These are phyloP conservation scores for Tubosaeta sp. DNA, from an alignment of 768 basidiomycete genomes.

Conservation along the genomic window DNA sequence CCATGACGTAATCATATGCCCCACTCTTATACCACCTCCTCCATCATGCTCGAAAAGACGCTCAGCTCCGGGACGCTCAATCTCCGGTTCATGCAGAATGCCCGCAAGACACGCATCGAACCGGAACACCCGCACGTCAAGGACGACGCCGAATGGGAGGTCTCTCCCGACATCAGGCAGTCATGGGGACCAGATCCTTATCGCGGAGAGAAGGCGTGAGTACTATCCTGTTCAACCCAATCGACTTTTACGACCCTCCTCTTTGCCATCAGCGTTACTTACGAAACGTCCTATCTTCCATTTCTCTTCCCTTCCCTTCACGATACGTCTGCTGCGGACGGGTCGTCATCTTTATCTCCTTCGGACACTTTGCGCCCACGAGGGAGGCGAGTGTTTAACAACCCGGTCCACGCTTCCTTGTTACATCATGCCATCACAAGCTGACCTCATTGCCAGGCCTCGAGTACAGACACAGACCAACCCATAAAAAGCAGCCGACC, in stretches of 20 bases:
- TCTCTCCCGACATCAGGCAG: conserved; percentile 47
- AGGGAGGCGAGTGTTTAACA: conserved; percentile 52
- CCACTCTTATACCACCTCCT: not conserved
- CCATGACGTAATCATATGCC: not conserved
- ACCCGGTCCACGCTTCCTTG: conserved; percentile 28
- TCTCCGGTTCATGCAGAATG: conserved; percentile 72
- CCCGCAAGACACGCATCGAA: conserved; percentile 47
- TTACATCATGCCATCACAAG: conserved; percentile 15
- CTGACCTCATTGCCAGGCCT: conserved; percentile 18
- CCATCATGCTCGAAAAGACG: conserved; percentile 37
- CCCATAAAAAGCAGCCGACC: conserved; percentile 8
- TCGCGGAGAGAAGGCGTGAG: conserved; percentile 27
- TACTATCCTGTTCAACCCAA: conserved; percentile 11
- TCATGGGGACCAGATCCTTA: conserved; percentile 42
- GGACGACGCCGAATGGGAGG: conserved; percentile 65
- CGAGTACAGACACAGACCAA: conserved; percentile 13
- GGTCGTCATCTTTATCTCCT: conserved; percentile 7
- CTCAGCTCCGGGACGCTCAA: conserved; percentile 63
- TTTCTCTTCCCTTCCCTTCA: conserved; percentile 50
- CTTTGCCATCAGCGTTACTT: conserved; percentile 32
- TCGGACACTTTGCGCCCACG: conserved; percentile 28
- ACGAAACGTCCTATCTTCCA: conserved; percentile 64
- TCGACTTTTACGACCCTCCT: conserved; percentile 5
- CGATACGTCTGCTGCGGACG: conserved; percentile 3
- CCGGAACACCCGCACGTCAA: conserved; percentile 50